Conservation (phyloP, 352 stramenopile species). For the Phytophthora pluvialis region DNA sequence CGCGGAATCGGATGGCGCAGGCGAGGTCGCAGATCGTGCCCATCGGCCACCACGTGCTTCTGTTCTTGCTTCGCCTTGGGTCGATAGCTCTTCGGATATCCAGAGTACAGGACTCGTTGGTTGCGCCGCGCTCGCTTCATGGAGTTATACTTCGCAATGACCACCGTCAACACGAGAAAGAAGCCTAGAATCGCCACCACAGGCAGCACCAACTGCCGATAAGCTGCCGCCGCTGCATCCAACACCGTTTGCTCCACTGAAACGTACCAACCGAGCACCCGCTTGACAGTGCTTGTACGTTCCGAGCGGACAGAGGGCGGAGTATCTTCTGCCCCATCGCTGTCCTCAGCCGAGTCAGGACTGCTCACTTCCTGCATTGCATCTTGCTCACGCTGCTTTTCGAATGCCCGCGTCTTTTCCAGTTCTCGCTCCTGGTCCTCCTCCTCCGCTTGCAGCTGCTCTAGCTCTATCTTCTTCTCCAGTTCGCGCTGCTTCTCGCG, state of each 20-base stretch:
- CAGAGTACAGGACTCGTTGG: slow-evolving; percentile 38
- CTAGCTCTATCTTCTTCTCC: background rate
- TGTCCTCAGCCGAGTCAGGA: background rate
- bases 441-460: slow-evolving; percentile 1
- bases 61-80: slow-evolving; percentile 21
- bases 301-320: background rate
- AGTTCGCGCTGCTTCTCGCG: background rate
- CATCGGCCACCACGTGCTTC: background rate
- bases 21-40: slow-evolving; percentile 3
- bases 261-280: slow-evolving; percentile 25
- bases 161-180: slow-evolving; percentile 34
- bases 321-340: background rate
- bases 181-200: slow-evolving; percentile 35
- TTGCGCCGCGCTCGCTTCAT: slow-evolving; percentile 29
- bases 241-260: slow-evolving; percentile 11
- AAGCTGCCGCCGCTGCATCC: slow-evolving; percentile 7
- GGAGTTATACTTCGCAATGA: slow-evolving; percentile 29
- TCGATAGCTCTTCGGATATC: slow-evolving; percentile 37
- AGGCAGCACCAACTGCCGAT: slow-evolving; percentile 37
- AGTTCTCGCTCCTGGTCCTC: slow-evolving; percentile 1
- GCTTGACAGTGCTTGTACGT: slow-evolving; percentile 8
- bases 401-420: background rate
- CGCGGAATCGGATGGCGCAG: background rate
- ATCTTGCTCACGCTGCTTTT: too few species aligned
- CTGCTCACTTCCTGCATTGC: slow-evolving; percentile 1